Evolutionary conservation across 2,329 filamentous ascomycete genomes (phyloP), one percentile per base, ranked within the genome.

Genomic region (Cladosporium phlei): DNA sequence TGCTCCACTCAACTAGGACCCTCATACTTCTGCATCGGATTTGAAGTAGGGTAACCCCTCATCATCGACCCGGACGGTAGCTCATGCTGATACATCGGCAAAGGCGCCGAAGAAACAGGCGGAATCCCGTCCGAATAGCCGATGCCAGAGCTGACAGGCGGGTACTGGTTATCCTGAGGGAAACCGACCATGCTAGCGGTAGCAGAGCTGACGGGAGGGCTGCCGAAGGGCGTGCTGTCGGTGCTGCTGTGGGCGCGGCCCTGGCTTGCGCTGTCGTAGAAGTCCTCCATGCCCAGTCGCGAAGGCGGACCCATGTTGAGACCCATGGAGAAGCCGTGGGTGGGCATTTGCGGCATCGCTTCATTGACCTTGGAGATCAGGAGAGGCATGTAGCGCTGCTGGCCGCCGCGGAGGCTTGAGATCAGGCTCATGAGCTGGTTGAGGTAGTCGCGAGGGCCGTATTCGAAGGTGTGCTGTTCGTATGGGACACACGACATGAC

Each of bases 351-450:
- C 12, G 64, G 61, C 40, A 66, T 56, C 7, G 60, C 58, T 32
- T 91, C 85, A 51, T 83, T 76, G 29, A 91, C 77, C 68, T 91
- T 93, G 62, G 77, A 78, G 46, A 93, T 68, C 1, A 95, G 74
- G 0, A 94, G 74, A 2, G 87, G 87, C 11, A 91, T 71, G 61
- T 88, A 93, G 42, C 85, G 83, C 52, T 84, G 78, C 47, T 90
- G 78, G 5, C 86, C 86, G 48, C 80, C 83, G n/a, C 86, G 85
- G 14, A 93, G 75, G 7, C 80, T 72, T 1, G 81, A 80, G 1
- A 89, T 72, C 11, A 88, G 74, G 47, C 77, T 77, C 44, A 86
- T 71, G 12, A 89, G 72, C 49, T 85, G 77, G 50, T 80, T 80
- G 4, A 94, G 77, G 59, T 88, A 82, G 58, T 91, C 85, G 27